Evolutionary conservation across 352 stramenopile species (phyloP), one percentile per base, ranked within the genome.

Genomic region (Pythium diclinum): DNA sequence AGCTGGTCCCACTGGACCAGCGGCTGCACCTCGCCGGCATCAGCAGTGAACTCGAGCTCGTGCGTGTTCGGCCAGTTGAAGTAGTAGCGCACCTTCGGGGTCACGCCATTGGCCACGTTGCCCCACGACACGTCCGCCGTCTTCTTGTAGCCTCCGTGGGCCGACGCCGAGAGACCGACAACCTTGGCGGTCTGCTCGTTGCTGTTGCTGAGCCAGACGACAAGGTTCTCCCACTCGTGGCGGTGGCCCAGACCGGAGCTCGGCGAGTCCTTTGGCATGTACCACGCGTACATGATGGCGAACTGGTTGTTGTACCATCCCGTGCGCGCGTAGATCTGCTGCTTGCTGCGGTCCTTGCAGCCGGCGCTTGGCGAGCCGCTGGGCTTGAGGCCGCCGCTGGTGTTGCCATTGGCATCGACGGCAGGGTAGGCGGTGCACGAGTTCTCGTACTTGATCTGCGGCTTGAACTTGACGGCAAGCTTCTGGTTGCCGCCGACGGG

Each of bases 211-310:
- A 81, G 73, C 74, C 74, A 77, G 5, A 81, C 74, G 3, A 81
- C 62, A n/a, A 71, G 65, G 36, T 67, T 61, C 59, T 76, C 63
- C 74, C 74, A 81, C 23, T 71, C 63, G 33, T 77, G 72, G n/a
- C 71, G 74, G 55, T 82, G 72, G 11, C 72, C 75, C 6, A 81
- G 42, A 11, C 55, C 25, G 17, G 65, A 57, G 11, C 56, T 71
- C 28, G 71, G 71, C 33, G 69, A 69, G 63, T 81, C 71, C 61
- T 78, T 81, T 17, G 46, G 67, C 56, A 81, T 78, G 66, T 81
- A 81, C 71, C 71, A 77, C 19, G 65, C 67, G 66, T 78, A 78
- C 69, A 52, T 76, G 67, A 74, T 69, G 21, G 33, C 61, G 49
- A 70, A 71, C 28, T 64, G 63, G 42, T 58, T 42, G 30, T 63